A percentile compares a stretch with the other conserved stretches of the same genome.
Evolutionary conservation across 2,329 filamentous ascomycete species (phyloP).

Genomic region (Aspergillus oerlinghausenensis): DNA sequence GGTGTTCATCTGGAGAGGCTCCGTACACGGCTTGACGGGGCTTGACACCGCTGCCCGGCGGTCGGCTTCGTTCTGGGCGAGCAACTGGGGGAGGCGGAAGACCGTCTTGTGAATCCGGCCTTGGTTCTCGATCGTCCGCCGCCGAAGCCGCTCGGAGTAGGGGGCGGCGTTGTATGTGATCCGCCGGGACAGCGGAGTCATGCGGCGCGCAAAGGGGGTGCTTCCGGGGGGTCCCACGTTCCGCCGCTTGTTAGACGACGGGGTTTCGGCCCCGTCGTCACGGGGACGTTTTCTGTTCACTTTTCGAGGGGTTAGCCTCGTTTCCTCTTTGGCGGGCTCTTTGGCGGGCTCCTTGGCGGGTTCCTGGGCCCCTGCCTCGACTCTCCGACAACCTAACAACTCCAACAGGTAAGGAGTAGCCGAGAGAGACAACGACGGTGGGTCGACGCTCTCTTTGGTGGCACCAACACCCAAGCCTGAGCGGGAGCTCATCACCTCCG

Average conservation of each 20-base stretch:
- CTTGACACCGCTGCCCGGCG: conserved; percentile 12
- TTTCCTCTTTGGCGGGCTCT: background rate
- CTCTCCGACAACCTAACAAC: background rate
- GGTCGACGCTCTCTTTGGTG: background rate
- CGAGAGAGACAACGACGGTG: background rate
- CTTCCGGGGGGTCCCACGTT: conserved; percentile 20
- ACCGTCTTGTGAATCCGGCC: conserved; percentile 32
- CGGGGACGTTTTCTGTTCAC: conserved; percentile 18
- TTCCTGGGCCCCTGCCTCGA: conserved; percentile 2
- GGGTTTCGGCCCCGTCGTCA: conserved; percentile 13
- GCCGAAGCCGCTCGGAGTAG: conserved; percentile 26
- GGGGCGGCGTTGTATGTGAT: conserved; percentile 16
- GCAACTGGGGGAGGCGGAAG: conserved; percentile 28
- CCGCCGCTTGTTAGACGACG: conserved; percentile 18
- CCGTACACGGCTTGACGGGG: conserved; percentile 4
- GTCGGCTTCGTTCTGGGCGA: conserved; percentile 29
- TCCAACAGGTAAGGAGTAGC: background rate
- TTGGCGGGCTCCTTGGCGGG: background rate
- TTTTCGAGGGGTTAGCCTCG: conserved; percentile 12
- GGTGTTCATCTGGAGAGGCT: conserved; percentile 7
- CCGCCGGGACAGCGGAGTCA: conserved; percentile 15
- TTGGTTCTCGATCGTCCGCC: conserved; percentile 25
- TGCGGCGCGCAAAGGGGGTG: conserved; percentile 16
- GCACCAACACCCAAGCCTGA: conserved; percentile 10
- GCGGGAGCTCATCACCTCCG: conserved; percentile 5